A percentile compares a stretch with the other conserved stretches of the same genome.
Conservation (phyloP, 495 filamentous ascomycete genomes). For the Delitschia confertaspora region DNA sequence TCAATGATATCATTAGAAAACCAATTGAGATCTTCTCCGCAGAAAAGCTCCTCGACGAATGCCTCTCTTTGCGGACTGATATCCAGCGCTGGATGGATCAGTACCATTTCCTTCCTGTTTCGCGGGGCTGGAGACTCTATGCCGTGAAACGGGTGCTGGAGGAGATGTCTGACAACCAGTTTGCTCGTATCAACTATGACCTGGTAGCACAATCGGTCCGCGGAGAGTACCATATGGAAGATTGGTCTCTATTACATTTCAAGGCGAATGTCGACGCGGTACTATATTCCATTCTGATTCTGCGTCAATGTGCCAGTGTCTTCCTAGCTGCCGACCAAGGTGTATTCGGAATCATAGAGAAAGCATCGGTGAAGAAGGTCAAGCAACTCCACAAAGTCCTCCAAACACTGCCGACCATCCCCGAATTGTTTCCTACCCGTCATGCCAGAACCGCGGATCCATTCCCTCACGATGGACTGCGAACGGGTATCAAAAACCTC, state of each 20-base stretch:
- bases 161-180: not conserved
- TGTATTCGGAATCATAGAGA: not conserved
- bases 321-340: conserved; percentile 8
- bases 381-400: not conserved
- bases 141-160: not conserved
- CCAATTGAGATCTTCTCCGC: not conserved
- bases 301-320: conserved; percentile 15
- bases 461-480: conserved; percentile 5
- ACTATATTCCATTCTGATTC: conserved; percentile 21
- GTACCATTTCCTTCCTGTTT: not conserved
- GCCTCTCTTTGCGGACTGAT: conserved; percentile 4
- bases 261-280: conserved; percentile 17
- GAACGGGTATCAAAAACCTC: not conserved
- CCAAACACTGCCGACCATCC: conserved; percentile 2
- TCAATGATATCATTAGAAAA: conserved; percentile 3
- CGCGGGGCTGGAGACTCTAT: conserved; percentile 1
- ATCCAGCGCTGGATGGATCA: not conserved
- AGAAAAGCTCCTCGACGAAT: not conserved
- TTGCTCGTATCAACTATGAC: not conserved
- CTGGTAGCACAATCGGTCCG: no score
- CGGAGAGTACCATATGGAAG: conserved; percentile 19
- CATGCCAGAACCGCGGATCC: no score
- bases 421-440: no score
- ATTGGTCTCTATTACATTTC: conserved; percentile 18
- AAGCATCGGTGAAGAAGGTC: not conserved